These are phyloP conservation scores for Cladophialophora carrionii DNA, from an alignment of 2,329 filamentous ascomycete genomes.

Conservation along the genomic window DNA sequence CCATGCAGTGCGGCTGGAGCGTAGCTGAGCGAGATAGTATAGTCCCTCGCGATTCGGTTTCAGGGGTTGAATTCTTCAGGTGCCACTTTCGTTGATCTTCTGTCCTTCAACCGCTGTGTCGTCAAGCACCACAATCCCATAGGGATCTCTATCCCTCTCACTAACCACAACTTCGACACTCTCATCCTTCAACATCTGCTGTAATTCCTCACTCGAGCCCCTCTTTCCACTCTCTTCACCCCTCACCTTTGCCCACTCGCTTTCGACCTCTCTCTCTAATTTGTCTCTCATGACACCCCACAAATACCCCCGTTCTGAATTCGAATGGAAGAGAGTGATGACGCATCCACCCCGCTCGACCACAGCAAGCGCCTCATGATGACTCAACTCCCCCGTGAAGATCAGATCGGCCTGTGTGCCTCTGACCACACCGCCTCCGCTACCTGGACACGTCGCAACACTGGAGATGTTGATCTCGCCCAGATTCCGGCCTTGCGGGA, in stretches of 20 bases:
- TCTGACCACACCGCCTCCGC: conserved; percentile 69
- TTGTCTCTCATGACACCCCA: conserved; percentile 68
- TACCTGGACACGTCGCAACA: conserved; percentile 87
- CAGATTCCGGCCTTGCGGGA: conserved; percentile 62
- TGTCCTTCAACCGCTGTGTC: conserved; percentile 31
- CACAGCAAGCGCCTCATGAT: conserved; percentile 86
- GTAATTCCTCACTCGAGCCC: conserved; percentile 44
- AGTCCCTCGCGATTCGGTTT: neutral
- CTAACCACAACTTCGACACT: conserved; percentile 72
- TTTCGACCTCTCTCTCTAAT: conserved; percentile 62
- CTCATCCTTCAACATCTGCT: conserved; percentile 57
- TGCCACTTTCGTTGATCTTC: conserved; percentile 12
- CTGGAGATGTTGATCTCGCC: conserved; percentile 63
- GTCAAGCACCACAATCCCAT: conserved; percentile 66
- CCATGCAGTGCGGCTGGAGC: neutral
- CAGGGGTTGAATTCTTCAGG: conserved; percentile 35
- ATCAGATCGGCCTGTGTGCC: conserved; percentile 67
- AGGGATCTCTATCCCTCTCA: conserved; percentile 82
- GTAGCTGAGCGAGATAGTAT: neutral
- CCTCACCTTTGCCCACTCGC: conserved; percentile 58
- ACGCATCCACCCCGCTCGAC: conserved; percentile 82
- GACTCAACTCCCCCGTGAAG: conserved; percentile 90
- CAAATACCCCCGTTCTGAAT: conserved; percentile 85
- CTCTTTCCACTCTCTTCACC: conserved; percentile 46
- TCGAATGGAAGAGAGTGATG: conserved; percentile 86